A percentile compares a stretch with the other conserved stretches of the same genome.
These are phyloP conservation scores for Phallus indusiatus DNA, from an alignment of 768 basidiomycete species.

Conservation along the genomic window DNA sequence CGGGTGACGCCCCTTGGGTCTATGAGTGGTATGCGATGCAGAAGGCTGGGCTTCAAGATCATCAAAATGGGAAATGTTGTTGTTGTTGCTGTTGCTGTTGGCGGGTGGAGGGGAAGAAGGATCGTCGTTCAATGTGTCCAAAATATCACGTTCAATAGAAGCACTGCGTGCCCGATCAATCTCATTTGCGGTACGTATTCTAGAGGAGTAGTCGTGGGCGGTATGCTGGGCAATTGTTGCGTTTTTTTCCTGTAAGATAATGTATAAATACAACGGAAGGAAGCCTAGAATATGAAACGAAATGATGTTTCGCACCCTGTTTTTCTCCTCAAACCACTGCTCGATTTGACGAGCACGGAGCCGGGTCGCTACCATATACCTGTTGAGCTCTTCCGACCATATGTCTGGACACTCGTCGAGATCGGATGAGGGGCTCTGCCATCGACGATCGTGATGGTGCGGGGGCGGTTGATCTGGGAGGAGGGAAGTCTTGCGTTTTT, in stretches of 20 bases:
- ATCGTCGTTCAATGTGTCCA: constrained; percentile 18
- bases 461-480: background rate
- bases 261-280: background rate
- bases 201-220: constrained; percentile 49
- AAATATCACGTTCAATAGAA: constrained; percentile 6
- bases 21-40: constrained; percentile 26
- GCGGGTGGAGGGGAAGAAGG: constrained; percentile 26
- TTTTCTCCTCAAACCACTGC: constrained; percentile 60
- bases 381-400: constrained; percentile 60
- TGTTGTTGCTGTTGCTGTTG: constrained; percentile 18
- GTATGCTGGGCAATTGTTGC: constrained; percentile 47
- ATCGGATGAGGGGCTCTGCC: constrained; percentile 48
- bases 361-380: constrained; percentile 63
- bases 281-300: background rate
- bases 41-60: constrained; percentile 23
- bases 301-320: constrained; percentile 40
- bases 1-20: constrained; percentile 36
- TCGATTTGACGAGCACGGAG: constrained; percentile 66
- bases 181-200: constrained; percentile 21
- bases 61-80: constrained; percentile 21
- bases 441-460: constrained; percentile 1
- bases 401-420: constrained; percentile 73
- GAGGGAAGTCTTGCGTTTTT: background rate
- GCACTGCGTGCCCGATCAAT: constrained; percentile 5
- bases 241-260: constrained; percentile 54